Base-by-base conservation (phyloP, 192 early-diverging fungal species). In the Coemansia sp. region DNA sequence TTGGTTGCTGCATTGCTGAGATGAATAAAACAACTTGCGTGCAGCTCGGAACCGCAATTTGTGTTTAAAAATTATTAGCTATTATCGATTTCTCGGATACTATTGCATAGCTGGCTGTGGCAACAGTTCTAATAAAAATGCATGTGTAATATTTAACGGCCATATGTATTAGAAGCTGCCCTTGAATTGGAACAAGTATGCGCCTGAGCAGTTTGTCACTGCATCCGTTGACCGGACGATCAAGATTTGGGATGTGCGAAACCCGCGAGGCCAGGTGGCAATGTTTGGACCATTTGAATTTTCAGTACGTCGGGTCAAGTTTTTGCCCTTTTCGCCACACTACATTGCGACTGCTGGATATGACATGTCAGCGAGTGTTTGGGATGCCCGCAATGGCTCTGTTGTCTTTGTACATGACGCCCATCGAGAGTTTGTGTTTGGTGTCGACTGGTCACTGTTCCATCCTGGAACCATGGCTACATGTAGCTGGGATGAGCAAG, bases 131-230 rank as follows among this genome's bases (percentile, higher is more conserved):
- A n/a, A n/a, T n/a, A n/a, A n/a, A n/a, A n/a, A n/a, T n/a, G n/a
- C n/a, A n/a, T n/a, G n/a, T n/a, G n/a, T n/a, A n/a, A n/a, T n/a
- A n/a, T 84, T 91, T 44, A 77, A 71, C 16, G 95, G 93, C 19
- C 97, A 99, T 69, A 69, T 71, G 24, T 87, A 88, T 55, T 94
- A 99, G 73, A 83, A 93, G 6, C 77, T 99, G 16, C 88, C 94
- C 6, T 59, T 97, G 51, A 95, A 99, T 60, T 99, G 95, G 95
- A 96, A 96, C 76, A 99, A 99, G 71, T 99, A 99, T 69, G 80
- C 87, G 31, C 84, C 89, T 6, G 72, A 92, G 57, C 77, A 81
- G 16, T 61, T 99, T n/a, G 92, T 89, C 6, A 95, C 97, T 3
- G 92, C 90, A 2, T 90, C 89, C 31, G 92, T 93, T 3, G 97